These are phyloP conservation scores for Amanita phalloides DNA, from an alignment of 768 basidiomycete species.

Conservation along the genomic window DNA sequence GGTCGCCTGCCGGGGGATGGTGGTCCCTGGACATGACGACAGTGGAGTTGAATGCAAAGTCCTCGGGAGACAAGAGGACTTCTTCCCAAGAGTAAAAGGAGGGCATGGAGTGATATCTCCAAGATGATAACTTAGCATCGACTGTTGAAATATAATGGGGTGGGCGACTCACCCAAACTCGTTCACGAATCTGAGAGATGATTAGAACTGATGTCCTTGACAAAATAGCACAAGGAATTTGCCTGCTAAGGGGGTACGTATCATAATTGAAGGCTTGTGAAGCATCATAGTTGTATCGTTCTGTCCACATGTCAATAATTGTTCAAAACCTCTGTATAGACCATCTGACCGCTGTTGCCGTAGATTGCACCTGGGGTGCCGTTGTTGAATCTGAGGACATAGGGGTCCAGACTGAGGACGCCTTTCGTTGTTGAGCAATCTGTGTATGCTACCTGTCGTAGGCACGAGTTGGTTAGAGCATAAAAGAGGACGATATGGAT, in stretches of 20 bases:
- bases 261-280: conserved; percentile 40
- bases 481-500: neutral
- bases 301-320: conserved; percentile 15
- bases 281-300: conserved; percentile 48
- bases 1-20: conserved; percentile 40
- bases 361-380: conserved; percentile 43
- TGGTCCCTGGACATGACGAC: conserved; percentile 47
- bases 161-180: conserved; percentile 37
- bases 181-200: conserved; percentile 34
- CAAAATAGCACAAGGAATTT: conserved; percentile 4
- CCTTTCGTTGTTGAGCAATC: conserved; percentile 51
- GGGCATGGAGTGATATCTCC: conserved; percentile 51
- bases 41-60: conserved; percentile 48
- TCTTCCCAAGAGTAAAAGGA: conserved; percentile 54
- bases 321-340: neutral
- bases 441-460: conserved; percentile 39
- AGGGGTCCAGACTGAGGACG: conserved; percentile 46
- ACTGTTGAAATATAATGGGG: neutral
- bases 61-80: conserved; percentile 35
- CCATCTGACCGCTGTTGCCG: conserved; percentile 35
- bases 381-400: conserved; percentile 38
- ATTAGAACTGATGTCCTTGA: neutral
- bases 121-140: neutral
- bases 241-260: conserved; percentile 40
- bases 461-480: neutral